Evolutionary conservation across 2,329 filamentous ascomycete genomes (phyloP).

Genomic region (Hypoxylon sp.): DNA sequence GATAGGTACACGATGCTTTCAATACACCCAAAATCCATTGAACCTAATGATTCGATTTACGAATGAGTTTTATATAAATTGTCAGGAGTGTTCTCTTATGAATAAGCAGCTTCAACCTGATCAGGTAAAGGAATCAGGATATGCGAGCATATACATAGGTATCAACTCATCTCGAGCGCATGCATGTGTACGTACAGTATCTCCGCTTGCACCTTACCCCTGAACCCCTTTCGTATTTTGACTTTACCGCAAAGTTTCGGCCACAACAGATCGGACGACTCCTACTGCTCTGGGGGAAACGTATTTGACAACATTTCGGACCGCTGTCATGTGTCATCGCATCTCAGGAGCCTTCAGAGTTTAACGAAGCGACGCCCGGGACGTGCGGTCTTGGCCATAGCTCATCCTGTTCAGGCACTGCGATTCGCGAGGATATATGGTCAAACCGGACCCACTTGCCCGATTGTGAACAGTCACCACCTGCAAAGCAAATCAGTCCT

Average conservation of each 20-base stretch:
- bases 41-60: too few relatives aligned
- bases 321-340: conserved; percentile 2
- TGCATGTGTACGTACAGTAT: background rate
- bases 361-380: background rate
- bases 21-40: background rate
- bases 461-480: background rate
- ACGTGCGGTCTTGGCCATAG: background rate
- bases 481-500: background rate
- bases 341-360: background rate
- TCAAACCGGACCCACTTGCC: background rate
- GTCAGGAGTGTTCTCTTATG: too few relatives aligned
- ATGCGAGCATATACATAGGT: too few relatives aligned
- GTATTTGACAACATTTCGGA: background rate
- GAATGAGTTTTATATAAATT: too few relatives aligned
- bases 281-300: too few relatives aligned
- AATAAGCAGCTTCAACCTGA: too few relatives aligned
- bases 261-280: background rate
- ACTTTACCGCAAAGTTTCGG: background rate
- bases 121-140: too few relatives aligned
- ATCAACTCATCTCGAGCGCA: background rate
- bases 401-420: background rate
- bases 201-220: background rate
- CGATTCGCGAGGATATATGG: background rate
- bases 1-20: background rate
- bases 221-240: background rate